phyloP scores from a whole-genome alignment of 352 stramenopile genomes.

The Globisporangium emineosum region DNA sequence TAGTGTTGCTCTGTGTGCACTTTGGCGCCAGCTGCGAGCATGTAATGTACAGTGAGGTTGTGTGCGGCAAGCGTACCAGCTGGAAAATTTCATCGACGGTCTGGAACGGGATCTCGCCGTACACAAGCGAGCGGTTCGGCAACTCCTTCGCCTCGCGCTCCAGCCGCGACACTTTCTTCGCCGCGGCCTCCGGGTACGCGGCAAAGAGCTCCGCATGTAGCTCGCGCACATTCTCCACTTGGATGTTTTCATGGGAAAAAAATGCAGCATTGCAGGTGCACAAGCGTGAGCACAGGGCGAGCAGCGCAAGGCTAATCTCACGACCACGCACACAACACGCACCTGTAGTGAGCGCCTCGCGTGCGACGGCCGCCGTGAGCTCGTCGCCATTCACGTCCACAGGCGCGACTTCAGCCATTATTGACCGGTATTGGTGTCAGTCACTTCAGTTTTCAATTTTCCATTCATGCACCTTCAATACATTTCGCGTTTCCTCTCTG shows the following conservation, averaged over 20 bases:
- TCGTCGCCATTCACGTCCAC: constrained; percentile 17
- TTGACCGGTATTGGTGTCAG: background rate
- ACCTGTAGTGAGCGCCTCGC: constrained; percentile 28
- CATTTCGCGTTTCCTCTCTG: background rate
- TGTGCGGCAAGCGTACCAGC: constrained; percentile 25
- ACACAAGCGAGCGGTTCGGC: constrained; percentile 58
- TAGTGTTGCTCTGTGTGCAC: background rate
- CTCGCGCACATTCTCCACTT: constrained; percentile 39
- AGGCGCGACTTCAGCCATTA: background rate
- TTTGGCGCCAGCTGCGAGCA: background rate
- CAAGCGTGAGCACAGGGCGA: background rate
- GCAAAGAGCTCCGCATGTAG: constrained; percentile 52
- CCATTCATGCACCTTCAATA: constrained; percentile 3
- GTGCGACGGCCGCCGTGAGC: constrained; percentile 17
- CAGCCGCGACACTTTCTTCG: constrained; percentile 56
- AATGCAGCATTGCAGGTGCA: background rate
- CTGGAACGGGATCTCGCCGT: constrained; percentile 61
- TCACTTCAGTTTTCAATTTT: background rate
- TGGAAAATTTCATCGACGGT: constrained; percentile 59
- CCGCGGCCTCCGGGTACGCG: constrained; percentile 39
- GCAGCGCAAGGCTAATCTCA: background rate
- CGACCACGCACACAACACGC: background rate
- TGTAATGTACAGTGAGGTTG: too few relatives aligned
- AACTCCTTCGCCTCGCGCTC: constrained; percentile 67
- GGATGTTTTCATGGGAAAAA: background rate